phyloP scores from a whole-genome alignment of 139 green algal species.

The Chlorella sorokiniana region DNA sequence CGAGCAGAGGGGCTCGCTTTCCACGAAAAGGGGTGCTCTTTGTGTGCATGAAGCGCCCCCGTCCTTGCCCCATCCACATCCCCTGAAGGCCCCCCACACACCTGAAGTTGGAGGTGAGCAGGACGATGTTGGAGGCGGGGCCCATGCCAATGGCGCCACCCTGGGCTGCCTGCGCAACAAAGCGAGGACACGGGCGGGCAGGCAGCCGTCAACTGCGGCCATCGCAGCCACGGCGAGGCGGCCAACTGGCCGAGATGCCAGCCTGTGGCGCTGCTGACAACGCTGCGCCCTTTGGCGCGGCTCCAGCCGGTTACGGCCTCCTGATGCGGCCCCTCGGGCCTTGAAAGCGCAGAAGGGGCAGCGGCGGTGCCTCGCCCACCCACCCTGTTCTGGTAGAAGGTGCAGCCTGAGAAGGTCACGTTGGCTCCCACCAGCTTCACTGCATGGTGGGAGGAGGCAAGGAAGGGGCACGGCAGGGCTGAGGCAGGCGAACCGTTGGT shows the following conservation, averaged over 20 bases:
- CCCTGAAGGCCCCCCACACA: background rate
- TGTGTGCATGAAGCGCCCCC: too few relatives aligned
- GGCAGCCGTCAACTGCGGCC: too few relatives aligned
- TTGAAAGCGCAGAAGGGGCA: background rate
- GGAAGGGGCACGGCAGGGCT: background rate
- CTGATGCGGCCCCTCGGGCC: too few relatives aligned
- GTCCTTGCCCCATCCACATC: background rate
- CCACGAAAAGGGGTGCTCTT: background rate
- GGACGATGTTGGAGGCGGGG: constrained; percentile 33
- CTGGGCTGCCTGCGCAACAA: constrained; percentile 16
- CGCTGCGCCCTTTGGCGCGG: too few relatives aligned
- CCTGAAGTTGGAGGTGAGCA: constrained; percentile 44
- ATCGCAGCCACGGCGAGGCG: too few relatives aligned
- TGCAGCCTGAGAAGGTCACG: constrained; percentile 22
- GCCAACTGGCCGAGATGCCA: too few relatives aligned
- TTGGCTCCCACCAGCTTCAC: constrained; percentile 31
- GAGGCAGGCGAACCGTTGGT: background rate
- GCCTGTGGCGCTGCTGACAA: too few relatives aligned
- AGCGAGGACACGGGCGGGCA: background rate
- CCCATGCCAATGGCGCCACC: constrained; percentile 45
- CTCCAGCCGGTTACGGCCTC: too few relatives aligned
- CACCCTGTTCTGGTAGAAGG: constrained; percentile 42
- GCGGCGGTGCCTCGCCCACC: background rate
- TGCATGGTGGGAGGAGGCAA: background rate
- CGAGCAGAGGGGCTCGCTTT: background rate